phyloP scores from a whole-genome alignment of 495 filamentous ascomycete species.

The Sordaria brevicollis region DNA sequence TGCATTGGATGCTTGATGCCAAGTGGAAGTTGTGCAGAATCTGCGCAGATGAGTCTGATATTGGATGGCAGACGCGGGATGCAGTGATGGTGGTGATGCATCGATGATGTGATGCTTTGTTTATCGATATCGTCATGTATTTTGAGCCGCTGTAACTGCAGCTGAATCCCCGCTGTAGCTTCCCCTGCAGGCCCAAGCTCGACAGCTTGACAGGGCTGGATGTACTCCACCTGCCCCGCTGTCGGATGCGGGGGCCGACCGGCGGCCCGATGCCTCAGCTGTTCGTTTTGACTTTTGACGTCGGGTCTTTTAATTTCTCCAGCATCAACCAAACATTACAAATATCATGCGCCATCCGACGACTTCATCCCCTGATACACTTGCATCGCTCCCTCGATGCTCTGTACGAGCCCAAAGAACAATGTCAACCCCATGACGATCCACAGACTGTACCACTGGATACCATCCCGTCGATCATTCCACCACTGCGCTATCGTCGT shows the following conservation, averaged over 20 bases:
- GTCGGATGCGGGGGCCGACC: not conserved
- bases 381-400: constrained; percentile 35
- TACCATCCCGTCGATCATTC: constrained; percentile 38
- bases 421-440: constrained; percentile 37
- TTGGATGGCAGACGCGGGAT: not conserved
- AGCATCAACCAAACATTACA: not conserved
- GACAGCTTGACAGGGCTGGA: not conserved
- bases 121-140: not conserved
- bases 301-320: not conserved
- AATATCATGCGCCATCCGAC: not conserved
- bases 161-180: not conserved
- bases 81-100: not conserved
- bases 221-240: not conserved
- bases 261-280: too few relatives aligned
- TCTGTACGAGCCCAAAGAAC: constrained; percentile 43
- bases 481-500: constrained; percentile 38
- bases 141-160: not conserved
- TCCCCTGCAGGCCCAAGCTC: not conserved
- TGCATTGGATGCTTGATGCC: not conserved
- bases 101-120: not conserved
- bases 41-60: not conserved
- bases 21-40: not conserved
- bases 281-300: not conserved
- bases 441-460: constrained; percentile 49
- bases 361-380: constrained; percentile 17